Evolutionary conservation across 768 basidiomycete species (phyloP).

Genomic region (Boletus subparvulus): DNA sequence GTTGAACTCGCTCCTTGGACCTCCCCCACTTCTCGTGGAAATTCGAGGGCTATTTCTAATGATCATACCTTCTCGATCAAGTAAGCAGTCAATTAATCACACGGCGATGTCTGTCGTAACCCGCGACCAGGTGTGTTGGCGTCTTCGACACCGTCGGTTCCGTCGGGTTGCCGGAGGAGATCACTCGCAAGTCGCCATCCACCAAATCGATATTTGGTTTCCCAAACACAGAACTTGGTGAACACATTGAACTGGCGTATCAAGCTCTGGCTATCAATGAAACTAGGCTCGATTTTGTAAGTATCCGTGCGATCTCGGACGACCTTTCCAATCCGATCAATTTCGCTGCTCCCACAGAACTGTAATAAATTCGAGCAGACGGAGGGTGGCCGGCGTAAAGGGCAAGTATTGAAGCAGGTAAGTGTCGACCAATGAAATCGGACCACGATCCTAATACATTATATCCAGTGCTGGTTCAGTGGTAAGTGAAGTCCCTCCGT

Average conservation of each 20-base stretch:
- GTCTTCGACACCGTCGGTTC: constrained; percentile 82
- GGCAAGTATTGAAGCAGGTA: constrained; percentile 64
- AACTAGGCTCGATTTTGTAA: constrained; percentile 64
- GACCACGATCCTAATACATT: constrained; percentile 6
- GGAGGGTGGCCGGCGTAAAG: constrained; percentile 47
- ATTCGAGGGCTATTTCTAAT: constrained; percentile 47
- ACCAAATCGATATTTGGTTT: constrained; percentile 62
- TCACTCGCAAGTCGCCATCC: constrained; percentile 45
- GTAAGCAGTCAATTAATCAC: constrained; percentile 35
- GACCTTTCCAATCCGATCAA: background rate
- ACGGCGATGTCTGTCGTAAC: constrained; percentile 2
- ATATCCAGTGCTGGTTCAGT: constrained; percentile 64
- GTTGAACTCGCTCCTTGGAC: constrained; percentile 55
- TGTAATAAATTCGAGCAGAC: constrained; percentile 66
- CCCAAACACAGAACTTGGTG: constrained; percentile 54
- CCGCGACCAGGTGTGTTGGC: constrained; percentile 53
- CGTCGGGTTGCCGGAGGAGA: constrained; percentile 66
- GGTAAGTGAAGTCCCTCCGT: constrained; percentile 40
- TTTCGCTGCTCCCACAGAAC: constrained; percentile 36
- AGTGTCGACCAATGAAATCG: constrained; percentile 6
- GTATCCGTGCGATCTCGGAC: constrained; percentile 17
- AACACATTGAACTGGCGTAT: constrained; percentile 63
- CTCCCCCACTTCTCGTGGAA: constrained; percentile 50
- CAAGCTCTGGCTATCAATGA: constrained; percentile 74
- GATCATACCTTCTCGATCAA: constrained; percentile 57